These are phyloP conservation scores for Madurella fahalii DNA, from an alignment of 2,329 filamentous ascomycete genomes.

Conservation along the genomic window DNA sequence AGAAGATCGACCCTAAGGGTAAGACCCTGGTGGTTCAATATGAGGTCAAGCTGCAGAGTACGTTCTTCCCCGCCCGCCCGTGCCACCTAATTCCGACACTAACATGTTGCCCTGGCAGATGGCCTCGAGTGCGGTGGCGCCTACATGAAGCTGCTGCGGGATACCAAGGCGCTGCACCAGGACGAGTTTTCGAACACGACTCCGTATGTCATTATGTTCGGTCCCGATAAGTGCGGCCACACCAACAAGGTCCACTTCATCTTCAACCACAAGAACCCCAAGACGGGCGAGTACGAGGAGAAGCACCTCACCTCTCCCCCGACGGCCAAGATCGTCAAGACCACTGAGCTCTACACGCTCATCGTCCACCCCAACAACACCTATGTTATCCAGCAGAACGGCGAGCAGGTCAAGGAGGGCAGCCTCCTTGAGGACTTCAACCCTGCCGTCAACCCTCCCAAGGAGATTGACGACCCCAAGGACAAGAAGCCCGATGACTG, in stretches of 20 bases:
- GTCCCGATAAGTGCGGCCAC: constrained; percentile 96
- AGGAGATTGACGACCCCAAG: constrained; percentile 92
- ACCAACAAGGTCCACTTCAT: constrained; percentile 99
- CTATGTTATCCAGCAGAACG: constrained; percentile 87
- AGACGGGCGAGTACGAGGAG: constrained; percentile 99
- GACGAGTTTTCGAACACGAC: constrained; percentile 98
- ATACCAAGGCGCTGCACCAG: constrained; percentile 93
- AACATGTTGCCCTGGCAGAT: constrained; percentile 47
- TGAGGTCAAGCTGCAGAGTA: constrained; percentile 98
- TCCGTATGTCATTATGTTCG: constrained; percentile 99
- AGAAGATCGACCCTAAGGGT: constrained; percentile 94
- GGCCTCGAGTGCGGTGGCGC: constrained; percentile 96
- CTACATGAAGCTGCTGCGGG: constrained; percentile 97
- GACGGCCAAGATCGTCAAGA: constrained; percentile 83
- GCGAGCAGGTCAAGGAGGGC: constrained; percentile 81
- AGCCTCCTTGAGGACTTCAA: constrained; percentile 90
- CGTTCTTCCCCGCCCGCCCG: constrained; percentile 35
- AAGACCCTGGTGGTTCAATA: constrained; percentile 98
- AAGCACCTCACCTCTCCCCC: constrained; percentile 90
- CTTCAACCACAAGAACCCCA: constrained; percentile 99
- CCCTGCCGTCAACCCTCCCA: constrained; percentile 86
- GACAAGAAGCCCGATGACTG: constrained; percentile 93
- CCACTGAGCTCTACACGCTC: constrained; percentile 90
- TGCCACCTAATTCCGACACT: background rate
- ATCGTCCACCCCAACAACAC: constrained; percentile 96